phyloP scores from a whole-genome alignment of 2,329 filamentous ascomycete genomes.

The Trematosphaeria pertusa region DNA sequence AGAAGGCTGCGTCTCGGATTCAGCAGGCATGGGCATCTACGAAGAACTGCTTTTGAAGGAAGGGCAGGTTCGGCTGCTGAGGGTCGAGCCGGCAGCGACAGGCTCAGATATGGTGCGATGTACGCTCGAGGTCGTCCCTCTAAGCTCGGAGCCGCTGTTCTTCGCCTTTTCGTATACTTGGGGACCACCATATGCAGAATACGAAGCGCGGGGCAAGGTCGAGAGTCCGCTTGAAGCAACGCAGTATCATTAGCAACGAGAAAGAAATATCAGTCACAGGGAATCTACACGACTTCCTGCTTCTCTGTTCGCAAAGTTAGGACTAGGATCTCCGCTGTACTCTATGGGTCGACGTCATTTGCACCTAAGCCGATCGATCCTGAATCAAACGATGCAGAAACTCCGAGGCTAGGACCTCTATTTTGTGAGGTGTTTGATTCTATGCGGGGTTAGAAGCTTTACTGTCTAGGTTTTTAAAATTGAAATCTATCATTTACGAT shows the following conservation, averaged over 20 bases:
- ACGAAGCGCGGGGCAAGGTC: background rate
- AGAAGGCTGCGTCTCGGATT: too few species aligned
- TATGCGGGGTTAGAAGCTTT: too few species aligned
- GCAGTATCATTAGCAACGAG: constrained; percentile 17
- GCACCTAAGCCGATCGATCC: too few species aligned
- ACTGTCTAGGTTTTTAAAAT: too few species aligned
- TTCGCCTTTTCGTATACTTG: constrained; percentile 27
- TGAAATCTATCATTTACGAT: too few species aligned
- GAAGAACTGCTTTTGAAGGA: too few species aligned
- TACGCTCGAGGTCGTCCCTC: constrained; percentile 7
- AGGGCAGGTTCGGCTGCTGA: constrained; percentile 18
- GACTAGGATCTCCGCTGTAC: background rate
- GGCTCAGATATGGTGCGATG: constrained; percentile 7
- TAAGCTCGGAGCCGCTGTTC: constrained; percentile 14
- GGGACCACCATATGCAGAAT: constrained; percentile 12
- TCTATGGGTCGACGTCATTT: constrained; percentile 24
- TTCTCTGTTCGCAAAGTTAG: background rate
- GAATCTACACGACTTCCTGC: constrained; percentile 26
- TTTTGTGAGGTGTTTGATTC: too few species aligned
- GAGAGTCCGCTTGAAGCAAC: too few species aligned
- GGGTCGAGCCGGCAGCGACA: background rate
- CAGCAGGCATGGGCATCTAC: too few species aligned
- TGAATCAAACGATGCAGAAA: too few species aligned
- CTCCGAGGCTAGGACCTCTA: too few species aligned
- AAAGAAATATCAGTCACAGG: constrained; percentile 2